phyloP scores from a whole-genome alignment of 208 protist genomes.

The Crithidia expoeki region DNA sequence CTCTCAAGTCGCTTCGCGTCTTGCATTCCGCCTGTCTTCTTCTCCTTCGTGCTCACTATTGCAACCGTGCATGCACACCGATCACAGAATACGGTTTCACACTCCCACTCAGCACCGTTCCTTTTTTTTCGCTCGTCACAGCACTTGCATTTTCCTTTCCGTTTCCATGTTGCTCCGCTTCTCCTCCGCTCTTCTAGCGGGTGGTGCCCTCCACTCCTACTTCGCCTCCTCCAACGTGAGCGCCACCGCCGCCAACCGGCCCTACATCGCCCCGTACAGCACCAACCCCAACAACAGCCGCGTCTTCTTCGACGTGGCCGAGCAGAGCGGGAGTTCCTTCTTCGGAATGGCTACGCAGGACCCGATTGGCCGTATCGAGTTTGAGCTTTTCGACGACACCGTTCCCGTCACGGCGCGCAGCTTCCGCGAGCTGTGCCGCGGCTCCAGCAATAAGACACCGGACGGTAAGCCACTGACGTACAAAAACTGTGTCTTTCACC shows the following conservation, averaged over 20 bases:
- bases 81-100: too few relatives aligned
- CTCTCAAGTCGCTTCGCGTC: neutral
- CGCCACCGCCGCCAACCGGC: slow-evolving; percentile 32
- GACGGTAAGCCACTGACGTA: slow-evolving; percentile 91
- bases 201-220: slow-evolving; percentile 39
- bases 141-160: neutral
- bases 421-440: slow-evolving; percentile 88
- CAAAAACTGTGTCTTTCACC: slow-evolving; percentile 93
- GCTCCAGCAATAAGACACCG: slow-evolving; percentile 45
- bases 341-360: slow-evolving; percentile 46
- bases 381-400: slow-evolving; percentile 94
- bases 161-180: slow-evolving; percentile 52
- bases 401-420: slow-evolving; percentile 93
- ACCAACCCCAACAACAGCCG: slow-evolving; percentile 71
- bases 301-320: slow-evolving; percentile 86
- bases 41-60: neutral
- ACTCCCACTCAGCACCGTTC: too few relatives aligned
- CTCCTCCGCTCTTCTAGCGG: slow-evolving; percentile 47
- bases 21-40: neutral
- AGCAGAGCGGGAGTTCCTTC: slow-evolving; percentile 46
- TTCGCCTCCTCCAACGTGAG: slow-evolving; percentile 12
- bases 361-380: slow-evolving; percentile 90
- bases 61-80: too few relatives aligned
- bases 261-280: slow-evolving; percentile 65
- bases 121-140: too few relatives aligned